Evolutionary conservation across 805 yeast species (phyloP), one percentile per base, ranked within the genome.

Genomic region (Candida sonorensis): DNA sequence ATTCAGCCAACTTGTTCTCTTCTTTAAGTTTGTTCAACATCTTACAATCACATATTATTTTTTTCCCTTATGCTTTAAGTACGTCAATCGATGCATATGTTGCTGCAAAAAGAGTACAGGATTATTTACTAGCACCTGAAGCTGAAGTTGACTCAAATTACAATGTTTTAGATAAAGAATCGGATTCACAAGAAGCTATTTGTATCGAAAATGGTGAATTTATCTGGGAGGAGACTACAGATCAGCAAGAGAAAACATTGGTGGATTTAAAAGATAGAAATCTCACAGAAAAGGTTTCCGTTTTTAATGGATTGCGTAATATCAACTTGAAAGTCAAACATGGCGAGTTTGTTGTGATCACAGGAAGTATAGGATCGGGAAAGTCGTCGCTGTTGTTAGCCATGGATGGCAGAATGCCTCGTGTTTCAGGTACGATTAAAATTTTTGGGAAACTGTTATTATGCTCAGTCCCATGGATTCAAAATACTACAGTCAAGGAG

Each of bases 331-430:
- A 57, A 1, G 61, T 84, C 26, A 57, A 64, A 24, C 71, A 69
- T 34, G 82, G 82, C 11, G 92, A 84, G 46, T 72, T 87, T 29
- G 57, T 84, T 10, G 78, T 80, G 33, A 66, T 83, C 17, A 81
- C 88, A 0, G 95, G 95, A n/a, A 55, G 78, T 1, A 80, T 85
- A 47, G 95, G 95, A 2, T 67, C 85, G 3, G 95, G 95, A 34
- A 85, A 85, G 48, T 64, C 88, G 0, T 79, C 92, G 0, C 59
- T 85, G 13, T 59, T 85, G 24, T 66, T 67, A 40, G 86, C 92
- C 0, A 62, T 85, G 30, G 65, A 79, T 4, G 92, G 94, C 1
- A 61, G 67, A 13, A 81, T 84, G 83, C 59, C 61, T 9, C 66
- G 69, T 40, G 53, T 57, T 0, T 26, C 42, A 0, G 94, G 94